Conservation (phyloP, 2,329 filamentous ascomycete species). For the Fusarium sp. region DNA sequence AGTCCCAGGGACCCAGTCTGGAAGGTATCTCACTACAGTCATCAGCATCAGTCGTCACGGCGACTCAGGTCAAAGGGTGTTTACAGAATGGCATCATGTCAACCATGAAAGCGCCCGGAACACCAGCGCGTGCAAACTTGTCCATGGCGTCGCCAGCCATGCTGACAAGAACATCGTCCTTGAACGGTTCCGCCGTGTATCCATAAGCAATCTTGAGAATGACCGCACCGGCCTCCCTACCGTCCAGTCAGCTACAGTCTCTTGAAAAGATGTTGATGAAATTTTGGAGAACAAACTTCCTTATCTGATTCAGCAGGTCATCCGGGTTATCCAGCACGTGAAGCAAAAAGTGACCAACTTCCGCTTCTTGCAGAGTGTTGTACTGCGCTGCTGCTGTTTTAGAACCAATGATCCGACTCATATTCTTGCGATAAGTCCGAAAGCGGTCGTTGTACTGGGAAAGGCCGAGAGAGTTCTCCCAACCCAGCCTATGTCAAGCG, state of each 20-base stretch:
- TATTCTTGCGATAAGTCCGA: conserved; percentile 58
- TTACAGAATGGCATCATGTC: conserved; percentile 36
- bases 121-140: conserved; percentile 20
- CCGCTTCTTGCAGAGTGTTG: conserved; percentile 56
- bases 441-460: conserved; percentile 53
- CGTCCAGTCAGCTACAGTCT: neutral
- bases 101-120: conserved; percentile 32
- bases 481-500: conserved; percentile 17
- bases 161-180: conserved; percentile 24
- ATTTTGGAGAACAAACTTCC: conserved; percentile 48
- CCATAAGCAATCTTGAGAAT: conserved; percentile 40
- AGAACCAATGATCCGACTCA: conserved; percentile 59
- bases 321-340: conserved; percentile 54
- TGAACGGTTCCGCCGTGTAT: conserved; percentile 33
- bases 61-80: neutral
- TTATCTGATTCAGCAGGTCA: conserved; percentile 55
- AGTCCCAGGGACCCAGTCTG: conserved; percentile 32
- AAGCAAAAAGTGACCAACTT: conserved; percentile 45
- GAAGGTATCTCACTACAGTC: conserved; percentile 21
- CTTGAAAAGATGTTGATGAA: no score
- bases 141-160: conserved; percentile 36
- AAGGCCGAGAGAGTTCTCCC: conserved; percentile 51
- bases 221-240: conserved; percentile 29
- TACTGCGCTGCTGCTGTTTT: conserved; percentile 54
- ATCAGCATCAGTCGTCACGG: neutral